Evolutionary conservation across 108 stramenopile genomes (phyloP).

Genomic region (Cyclostephanos tholiformis): DNA sequence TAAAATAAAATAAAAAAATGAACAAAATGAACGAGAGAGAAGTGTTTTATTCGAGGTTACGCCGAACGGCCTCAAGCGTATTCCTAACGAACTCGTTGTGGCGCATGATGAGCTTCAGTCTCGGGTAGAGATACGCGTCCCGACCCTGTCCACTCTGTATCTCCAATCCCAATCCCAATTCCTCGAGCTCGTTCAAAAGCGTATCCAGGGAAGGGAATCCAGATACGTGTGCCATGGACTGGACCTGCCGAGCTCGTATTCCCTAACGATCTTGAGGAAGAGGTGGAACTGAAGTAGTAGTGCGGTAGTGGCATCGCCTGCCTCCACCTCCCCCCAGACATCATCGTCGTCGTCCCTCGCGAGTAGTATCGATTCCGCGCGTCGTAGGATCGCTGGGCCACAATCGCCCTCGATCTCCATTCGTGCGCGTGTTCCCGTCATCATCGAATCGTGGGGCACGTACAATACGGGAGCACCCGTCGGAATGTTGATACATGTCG

Average conservation of each 20-base stretch:
- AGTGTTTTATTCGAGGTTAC: slow-evolving; percentile 23
- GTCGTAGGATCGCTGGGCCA: too few relatives aligned
- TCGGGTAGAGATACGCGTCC: slow-evolving; percentile 39
- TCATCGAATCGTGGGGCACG: slow-evolving; percentile 17
- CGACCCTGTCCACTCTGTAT: slow-evolving; percentile 22
- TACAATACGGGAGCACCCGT: slow-evolving; percentile 10
- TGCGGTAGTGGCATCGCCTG: not conserved
- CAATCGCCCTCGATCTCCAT: slow-evolving; percentile 3
- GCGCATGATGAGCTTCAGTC: slow-evolving; percentile 43
- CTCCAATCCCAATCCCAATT: slow-evolving; percentile 28
- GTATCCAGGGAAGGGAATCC: slow-evolving; percentile 44
- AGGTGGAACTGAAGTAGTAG: slow-evolving; percentile 20
- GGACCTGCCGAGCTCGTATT: slow-evolving; percentile 23
- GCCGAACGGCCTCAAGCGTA: slow-evolving; percentile 44
- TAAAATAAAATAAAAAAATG: slow-evolving; percentile 5
- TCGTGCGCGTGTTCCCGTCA: slow-evolving; percentile 4
- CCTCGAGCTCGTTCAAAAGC: slow-evolving; percentile 44
- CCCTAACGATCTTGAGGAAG: slow-evolving; percentile 13
- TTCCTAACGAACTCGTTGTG: slow-evolving; percentile 53
- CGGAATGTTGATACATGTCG: slow-evolving; percentile 5
- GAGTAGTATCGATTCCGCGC: too few relatives aligned
- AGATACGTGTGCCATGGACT: slow-evolving; percentile 20
- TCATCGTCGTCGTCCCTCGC: not conserved
- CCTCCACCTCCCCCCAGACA: not conserved
- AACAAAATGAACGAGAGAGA: too few relatives aligned